These are phyloP conservation scores for Croton setiger DNA, from an alignment of 441 rosid genomes.

Conservation along the genomic window DNA sequence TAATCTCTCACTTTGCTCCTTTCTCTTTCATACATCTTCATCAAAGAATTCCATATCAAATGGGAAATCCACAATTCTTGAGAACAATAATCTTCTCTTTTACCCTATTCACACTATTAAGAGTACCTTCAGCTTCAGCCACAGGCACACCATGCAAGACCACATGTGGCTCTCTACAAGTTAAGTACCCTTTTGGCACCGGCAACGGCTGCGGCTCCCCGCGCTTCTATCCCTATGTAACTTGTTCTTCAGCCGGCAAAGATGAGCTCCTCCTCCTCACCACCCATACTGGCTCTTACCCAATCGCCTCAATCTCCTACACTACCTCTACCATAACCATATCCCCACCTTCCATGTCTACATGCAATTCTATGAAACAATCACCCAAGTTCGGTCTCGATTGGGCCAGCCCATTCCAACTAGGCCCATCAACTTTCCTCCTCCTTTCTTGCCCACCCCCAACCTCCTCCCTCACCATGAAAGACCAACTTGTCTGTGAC, in stretches of 20 bases:
- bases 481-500: constrained; percentile 38
- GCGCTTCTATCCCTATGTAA: constrained; percentile 34
- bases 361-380: constrained; percentile 43
- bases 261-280: constrained; percentile 35
- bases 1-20: not conserved
- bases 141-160: constrained; percentile 23
- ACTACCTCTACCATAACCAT: constrained; percentile 30
- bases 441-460: constrained; percentile 42
- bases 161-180: constrained; percentile 36
- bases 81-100: constrained; percentile 8
- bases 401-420: constrained; percentile 50
- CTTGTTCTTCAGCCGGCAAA: constrained; percentile 28
- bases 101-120: not conserved
- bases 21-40: not conserved
- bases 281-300: constrained; percentile 52
- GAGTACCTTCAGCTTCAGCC: constrained; percentile 9
- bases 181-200: constrained; percentile 51
- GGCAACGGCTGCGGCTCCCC: constrained; percentile 48
- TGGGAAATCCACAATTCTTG: constrained; percentile 18
- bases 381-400: constrained; percentile 43
- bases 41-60: not conserved
- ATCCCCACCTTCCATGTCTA: constrained; percentile 40
- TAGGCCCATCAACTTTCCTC: constrained; percentile 43
- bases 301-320: constrained; percentile 41
- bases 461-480: constrained; percentile 35